Evolutionary conservation across 768 basidiomycete genomes (phyloP).

Genomic region (Albatrellus ellisii): DNA sequence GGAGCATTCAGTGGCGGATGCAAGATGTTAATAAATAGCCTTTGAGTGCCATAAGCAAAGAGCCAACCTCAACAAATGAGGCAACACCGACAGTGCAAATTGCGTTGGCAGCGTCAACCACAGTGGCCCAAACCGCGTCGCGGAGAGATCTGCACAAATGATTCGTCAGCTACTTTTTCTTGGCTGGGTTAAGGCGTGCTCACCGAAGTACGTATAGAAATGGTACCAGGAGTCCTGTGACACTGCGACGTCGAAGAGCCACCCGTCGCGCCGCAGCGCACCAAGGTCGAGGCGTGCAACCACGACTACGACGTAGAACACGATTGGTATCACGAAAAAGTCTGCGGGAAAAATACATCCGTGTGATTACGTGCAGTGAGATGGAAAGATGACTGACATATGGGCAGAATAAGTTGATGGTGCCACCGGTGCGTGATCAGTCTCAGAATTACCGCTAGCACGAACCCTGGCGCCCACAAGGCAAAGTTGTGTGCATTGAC

Average conservation of each 20-base stretch:
- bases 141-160: constrained; percentile 36
- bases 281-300: constrained; percentile 47
- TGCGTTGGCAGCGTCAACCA: constrained; percentile 88
- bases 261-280: constrained; percentile 50
- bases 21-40: constrained; percentile 73
- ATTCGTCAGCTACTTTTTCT: not conserved
- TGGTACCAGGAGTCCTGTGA: constrained; percentile 58
- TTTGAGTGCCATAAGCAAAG: constrained; percentile 16
- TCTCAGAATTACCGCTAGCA: constrained; percentile 63
- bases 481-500: constrained; percentile 44
- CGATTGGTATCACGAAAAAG: constrained; percentile 63
- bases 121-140: constrained; percentile 50
- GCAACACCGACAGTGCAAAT: constrained; percentile 63
- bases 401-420: constrained; percentile 87
- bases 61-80: constrained; percentile 9
- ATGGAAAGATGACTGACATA: constrained; percentile 40
- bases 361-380: not conserved
- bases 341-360: constrained; percentile 37
- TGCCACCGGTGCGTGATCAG: constrained; percentile 67
- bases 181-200: constrained; percentile 9
- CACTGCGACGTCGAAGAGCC: constrained; percentile 72
- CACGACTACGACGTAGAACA: constrained; percentile 75
- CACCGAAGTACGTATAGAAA: constrained; percentile 75
- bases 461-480: constrained; percentile 73
- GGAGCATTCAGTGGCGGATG: constrained; percentile 87